Base-by-base conservation (phyloP, 1,139 yeast species). In the Wickerhamomyces sp. region DNA sequence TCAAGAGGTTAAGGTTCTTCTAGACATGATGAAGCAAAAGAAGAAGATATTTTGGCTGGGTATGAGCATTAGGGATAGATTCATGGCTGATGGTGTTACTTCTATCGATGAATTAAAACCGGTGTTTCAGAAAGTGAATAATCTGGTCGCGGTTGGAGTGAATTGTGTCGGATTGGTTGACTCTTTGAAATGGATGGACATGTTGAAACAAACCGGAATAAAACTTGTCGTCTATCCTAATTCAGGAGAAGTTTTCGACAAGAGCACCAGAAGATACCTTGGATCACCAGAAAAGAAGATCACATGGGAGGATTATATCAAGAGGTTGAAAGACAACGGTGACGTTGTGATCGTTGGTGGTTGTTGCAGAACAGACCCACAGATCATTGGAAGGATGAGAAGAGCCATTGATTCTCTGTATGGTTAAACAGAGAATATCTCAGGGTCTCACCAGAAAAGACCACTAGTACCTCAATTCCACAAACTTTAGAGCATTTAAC, bases 311-410 rank as follows among this genome's bases (percentile, higher is more conserved):
- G 36, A 44, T 7, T 55, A 60, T 12, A 58, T 61, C 1, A 26
- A 39, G 7, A 45, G 56, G 34, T 69, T 79, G 72, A 34, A 61
- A 15, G 15, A 44, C 3, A 42, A 51, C 16, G 57, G 59, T 1
- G 26, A 29, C 2, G 52, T 62, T 6, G 60, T 62, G 11, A 52
- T 70, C 12, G 55, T 76, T 27, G 83, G 83, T 4, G 81, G 81
- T 2, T 76, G 83, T 47, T 76, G 83, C 42, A 62, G 79, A 34
- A 73, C 78, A 2, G 66, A 70, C 2, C 75, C 78, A 1, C 41
- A 44, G 12, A 28, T 17, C 10, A 45, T 41, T n/a, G 26, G 16
- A 4, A 28, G 28, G 28, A 36, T 44, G 27, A 32, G 30, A 24
- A 8, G 8, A 12, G 28, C 31, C 4, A 28, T 28, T 14, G 30